Evolutionary conservation across 352 stramenopile genomes (phyloP).

Genomic region (Globisporangium paddicum): DNA sequence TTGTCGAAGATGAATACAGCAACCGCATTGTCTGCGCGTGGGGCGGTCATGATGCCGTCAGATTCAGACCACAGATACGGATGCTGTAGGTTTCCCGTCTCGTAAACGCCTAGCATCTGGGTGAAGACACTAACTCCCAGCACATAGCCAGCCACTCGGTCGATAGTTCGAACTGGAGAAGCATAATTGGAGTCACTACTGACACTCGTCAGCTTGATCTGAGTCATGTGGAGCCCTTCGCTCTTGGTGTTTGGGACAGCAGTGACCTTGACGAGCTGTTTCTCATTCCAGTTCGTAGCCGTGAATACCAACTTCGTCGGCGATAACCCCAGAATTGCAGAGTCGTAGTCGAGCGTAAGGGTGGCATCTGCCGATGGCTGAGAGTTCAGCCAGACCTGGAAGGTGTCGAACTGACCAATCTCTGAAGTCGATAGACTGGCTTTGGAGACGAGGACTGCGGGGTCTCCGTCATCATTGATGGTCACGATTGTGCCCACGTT

Average conservation of each 20-base stretch:
- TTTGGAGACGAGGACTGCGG: constrained; percentile 62
- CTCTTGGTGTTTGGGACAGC: constrained; percentile 31
- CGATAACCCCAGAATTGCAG: constrained; percentile 22
- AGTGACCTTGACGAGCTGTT: constrained; percentile 30
- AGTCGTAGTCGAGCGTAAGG: constrained; percentile 18
- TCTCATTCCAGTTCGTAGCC: constrained; percentile 27
- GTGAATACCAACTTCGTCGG: constrained; percentile 32
- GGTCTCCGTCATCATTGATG: constrained; percentile 59
- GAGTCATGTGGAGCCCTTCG: constrained; percentile 26
- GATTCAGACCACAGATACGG: constrained; percentile 41
- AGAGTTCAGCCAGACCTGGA: constrained; percentile 50
- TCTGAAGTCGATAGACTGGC: constrained; percentile 58
- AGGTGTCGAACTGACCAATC: constrained; percentile 52
- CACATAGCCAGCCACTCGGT: constrained; percentile 25
- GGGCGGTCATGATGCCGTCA: constrained; percentile 47
- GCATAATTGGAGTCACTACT: constrained; percentile 43
- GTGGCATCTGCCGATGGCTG: constrained; percentile 34
- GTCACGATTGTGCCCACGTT: constrained; percentile 66
- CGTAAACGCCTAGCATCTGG: constrained; percentile 37
- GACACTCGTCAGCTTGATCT: constrained; percentile 24
- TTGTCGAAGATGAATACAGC: constrained; percentile 49
- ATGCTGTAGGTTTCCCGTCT: constrained; percentile 49
- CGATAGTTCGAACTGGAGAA: constrained; percentile 21
- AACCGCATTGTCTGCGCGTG: constrained; percentile 15
- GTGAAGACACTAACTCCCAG: constrained; percentile 44